Conservation (phyloP, 1,284 basidiomycete species). For the Melampsora americana region DNA sequence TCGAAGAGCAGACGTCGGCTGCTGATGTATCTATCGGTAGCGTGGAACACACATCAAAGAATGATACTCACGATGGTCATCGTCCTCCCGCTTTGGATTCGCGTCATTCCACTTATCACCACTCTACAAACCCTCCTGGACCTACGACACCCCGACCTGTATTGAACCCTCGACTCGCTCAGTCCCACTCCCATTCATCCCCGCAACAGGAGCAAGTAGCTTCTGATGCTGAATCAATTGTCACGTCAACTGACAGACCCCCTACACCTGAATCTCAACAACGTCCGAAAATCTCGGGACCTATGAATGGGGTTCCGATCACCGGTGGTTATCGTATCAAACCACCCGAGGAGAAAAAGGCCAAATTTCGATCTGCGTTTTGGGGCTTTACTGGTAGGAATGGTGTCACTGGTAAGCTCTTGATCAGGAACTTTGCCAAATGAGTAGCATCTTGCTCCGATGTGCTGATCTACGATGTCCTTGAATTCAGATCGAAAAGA, state of each 20-base stretch:
- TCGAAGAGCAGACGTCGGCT: constrained; percentile 14
- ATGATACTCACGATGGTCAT: not conserved
- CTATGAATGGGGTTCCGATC: constrained; percentile 77
- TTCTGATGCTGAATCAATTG: constrained; percentile 59
- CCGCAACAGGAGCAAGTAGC: constrained; percentile 57
- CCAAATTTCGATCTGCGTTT: constrained; percentile 41
- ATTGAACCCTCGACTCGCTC: not conserved
- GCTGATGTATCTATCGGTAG: not conserved
- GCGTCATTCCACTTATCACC: not conserved
- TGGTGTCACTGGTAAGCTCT: constrained; percentile 4
- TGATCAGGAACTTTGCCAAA: not conserved
- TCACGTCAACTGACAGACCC: constrained; percentile 62
- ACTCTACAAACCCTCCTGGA: not conserved
- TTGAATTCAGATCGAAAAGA: constrained; percentile 34
- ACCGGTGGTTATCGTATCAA: constrained; percentile 81
- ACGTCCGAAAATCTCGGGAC: constrained; percentile 78
- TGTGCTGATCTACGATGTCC: not conserved
- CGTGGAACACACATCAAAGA: not conserved
- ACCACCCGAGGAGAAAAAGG: constrained; percentile 47
- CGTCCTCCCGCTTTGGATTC: constrained; percentile 12
- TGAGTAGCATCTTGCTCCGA: not conserved
- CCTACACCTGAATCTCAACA: constrained; percentile 51
- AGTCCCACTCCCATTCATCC: constrained; percentile 58
- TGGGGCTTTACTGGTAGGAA: constrained; percentile 38
- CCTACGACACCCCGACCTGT: not conserved